phyloP scores from a whole-genome alignment of 1,284 basidiomycete genomes.

The Salmacisia buchloeana region DNA sequence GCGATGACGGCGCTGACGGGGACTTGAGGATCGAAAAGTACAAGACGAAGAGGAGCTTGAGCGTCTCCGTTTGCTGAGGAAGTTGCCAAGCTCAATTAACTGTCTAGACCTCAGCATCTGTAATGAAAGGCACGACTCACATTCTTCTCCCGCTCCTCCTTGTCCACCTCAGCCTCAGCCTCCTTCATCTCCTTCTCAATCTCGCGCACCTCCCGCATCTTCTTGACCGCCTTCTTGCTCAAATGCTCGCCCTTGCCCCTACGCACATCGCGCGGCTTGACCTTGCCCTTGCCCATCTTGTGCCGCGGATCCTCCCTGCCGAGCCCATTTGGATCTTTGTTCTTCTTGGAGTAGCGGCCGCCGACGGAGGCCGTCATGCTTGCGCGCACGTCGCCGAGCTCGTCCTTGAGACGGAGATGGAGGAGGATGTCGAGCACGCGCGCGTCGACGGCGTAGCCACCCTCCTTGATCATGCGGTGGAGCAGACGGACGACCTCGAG shows the following conservation, averaged over 20 bases:
- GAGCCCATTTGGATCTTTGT: constrained; percentile 59
- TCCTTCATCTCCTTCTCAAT: constrained; percentile 49
- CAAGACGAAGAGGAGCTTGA: constrained; percentile 93
- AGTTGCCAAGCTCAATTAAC: too few species aligned
- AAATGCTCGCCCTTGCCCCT: constrained; percentile 41
- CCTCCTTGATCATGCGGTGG: constrained; percentile 94
- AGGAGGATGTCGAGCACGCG: constrained; percentile 79
- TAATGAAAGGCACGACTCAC: constrained; percentile 57
- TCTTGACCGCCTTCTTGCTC: constrained; percentile 46
- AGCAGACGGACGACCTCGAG: constrained; percentile 84
- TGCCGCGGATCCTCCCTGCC: constrained; percentile 51
- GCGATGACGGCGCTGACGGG: constrained; percentile 65
- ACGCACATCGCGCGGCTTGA: constrained; percentile 30
- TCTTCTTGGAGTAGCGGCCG: constrained; percentile 61
- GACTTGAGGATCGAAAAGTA: constrained; percentile 96
- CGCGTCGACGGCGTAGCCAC: constrained; percentile 80
- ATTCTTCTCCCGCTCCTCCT: constrained; percentile 76
- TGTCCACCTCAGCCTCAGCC: constrained; percentile 87
- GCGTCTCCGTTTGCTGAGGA: constrained; percentile 84
- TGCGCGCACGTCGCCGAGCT: constrained; percentile 69
- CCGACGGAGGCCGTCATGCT: constrained; percentile 58
- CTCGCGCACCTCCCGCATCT: constrained; percentile 32
- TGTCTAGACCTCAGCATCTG: too few species aligned
- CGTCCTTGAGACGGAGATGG: constrained; percentile 78
- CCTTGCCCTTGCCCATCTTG: constrained; percentile 54